Evolutionary conservation across 2,329 filamentous ascomycete genomes (phyloP), one percentile per base, ranked within the genome.

Genomic region (Claviceps maximensis): DNA sequence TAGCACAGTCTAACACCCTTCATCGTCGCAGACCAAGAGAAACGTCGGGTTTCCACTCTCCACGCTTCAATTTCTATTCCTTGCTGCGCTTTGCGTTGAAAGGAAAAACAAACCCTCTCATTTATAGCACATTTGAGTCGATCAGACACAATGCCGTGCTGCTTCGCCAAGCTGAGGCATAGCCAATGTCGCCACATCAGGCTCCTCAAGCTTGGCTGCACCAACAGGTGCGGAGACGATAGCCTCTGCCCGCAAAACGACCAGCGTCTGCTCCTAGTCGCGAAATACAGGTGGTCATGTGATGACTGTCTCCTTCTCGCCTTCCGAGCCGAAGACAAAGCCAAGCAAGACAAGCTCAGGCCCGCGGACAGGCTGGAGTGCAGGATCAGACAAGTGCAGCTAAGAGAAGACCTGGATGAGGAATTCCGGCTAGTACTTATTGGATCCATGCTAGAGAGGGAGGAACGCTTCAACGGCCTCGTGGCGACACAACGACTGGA

Each of bases 201-300:
- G 17, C 55, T 65, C 19, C 57, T 57, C 55, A 65, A 65, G 52
- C 46, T 65, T 25, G 60, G 59, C 41, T 67, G 65, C 59, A 63
- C 60, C 2, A 19, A 51, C 3, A n/a, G 17, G 46, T 67, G 65
- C 60, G 38, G 54, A 2, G 53, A 29, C n/a, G 15, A 38, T 12
- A 31, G 25, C 9, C 53, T 65, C 4, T 67, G 65, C 48, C 49
- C 53, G 1, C n/a, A 40, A 1, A 19, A 55, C 0, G 19, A 54
- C 4, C 63, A 65, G 48, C 48, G 50, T 6, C 49, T 52, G 1
- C 55, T 66, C 21, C 42, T 63, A 29, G 19, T 51, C 10, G 58
- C 59, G 0, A 54, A 57, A 25, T 63, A 63, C 51, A 58, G 62
- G 13, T 62, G 60, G 64, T 52, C 53, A 7, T 67, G 67, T 33